Evolutionary conservation across 106 monocot genomes (phyloP).

Genomic region (Chionographis japonica): DNA sequence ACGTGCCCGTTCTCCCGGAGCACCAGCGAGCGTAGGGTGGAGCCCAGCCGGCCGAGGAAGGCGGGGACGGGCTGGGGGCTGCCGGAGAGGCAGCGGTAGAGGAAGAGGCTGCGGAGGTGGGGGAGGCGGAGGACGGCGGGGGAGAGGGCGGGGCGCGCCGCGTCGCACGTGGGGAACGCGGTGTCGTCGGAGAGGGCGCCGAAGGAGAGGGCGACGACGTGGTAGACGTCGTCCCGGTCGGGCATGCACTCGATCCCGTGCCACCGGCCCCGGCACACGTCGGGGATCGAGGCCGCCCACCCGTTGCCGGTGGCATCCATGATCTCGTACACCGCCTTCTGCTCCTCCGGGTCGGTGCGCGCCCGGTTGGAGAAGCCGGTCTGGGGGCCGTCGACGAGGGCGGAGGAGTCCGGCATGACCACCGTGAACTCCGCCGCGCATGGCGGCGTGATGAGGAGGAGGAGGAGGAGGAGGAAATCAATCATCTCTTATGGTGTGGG

Average conservation of each 20-base stretch:
- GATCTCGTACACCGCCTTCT: slow-evolving; percentile 72
- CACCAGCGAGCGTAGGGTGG: slow-evolving; percentile 58
- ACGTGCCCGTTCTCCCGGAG: slow-evolving; percentile 80
- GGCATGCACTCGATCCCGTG: slow-evolving; percentile 96
- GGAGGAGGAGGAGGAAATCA: neutral
- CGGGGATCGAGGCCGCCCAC: slow-evolving; percentile 72
- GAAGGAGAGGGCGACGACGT: slow-evolving; percentile 89
- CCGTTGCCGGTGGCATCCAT: slow-evolving; percentile 82
- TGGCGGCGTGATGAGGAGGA: slow-evolving; percentile 1
- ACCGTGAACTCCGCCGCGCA: slow-evolving; percentile 48
- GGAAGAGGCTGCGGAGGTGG: slow-evolving; percentile 66
- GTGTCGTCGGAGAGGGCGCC: slow-evolving; percentile 88
- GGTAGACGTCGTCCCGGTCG: slow-evolving; percentile 59
- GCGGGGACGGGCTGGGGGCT: slow-evolving; percentile 64
- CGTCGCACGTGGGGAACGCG: slow-evolving; percentile 84
- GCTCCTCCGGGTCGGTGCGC: slow-evolving; percentile 71
- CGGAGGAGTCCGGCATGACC: slow-evolving; percentile 48
- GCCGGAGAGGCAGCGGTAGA: slow-evolving; percentile 78
- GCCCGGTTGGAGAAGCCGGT: slow-evolving; percentile 49
- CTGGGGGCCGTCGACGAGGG: slow-evolving; percentile 52
- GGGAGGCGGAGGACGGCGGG: slow-evolving; percentile 55
- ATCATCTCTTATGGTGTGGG: neutral
- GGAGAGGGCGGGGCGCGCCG: slow-evolving; percentile 29
- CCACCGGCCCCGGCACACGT: slow-evolving; percentile 86
- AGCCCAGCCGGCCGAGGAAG: slow-evolving; percentile 62